These are phyloP conservation scores for Penicillium subrubescens DNA, from an alignment of 495 filamentous ascomycete species.

Conservation along the genomic window DNA sequence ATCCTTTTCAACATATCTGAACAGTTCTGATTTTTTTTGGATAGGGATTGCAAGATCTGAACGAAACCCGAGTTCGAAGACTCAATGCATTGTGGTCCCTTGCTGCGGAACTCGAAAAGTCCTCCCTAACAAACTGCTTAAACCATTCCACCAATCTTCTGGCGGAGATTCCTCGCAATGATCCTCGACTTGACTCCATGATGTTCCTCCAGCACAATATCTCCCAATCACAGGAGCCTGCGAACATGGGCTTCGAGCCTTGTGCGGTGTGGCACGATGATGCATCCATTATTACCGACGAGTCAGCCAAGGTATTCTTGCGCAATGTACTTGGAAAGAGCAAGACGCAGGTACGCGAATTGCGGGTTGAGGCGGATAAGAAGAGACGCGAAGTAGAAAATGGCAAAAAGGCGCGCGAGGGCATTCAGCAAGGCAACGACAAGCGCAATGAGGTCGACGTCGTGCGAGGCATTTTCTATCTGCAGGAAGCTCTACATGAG, in stretches of 20 bases:
- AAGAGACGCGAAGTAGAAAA: constrained; percentile 81
- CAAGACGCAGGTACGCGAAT: constrained; percentile 74
- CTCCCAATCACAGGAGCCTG: constrained; percentile 75
- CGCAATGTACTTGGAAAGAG: constrained; percentile 90
- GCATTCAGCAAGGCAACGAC: constrained; percentile 77
- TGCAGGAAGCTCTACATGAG: constrained; percentile 84
- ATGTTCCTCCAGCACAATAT: constrained; percentile 97
- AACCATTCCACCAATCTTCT: constrained; percentile 69
- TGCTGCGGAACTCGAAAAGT: constrained; percentile 75
- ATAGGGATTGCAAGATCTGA: constrained; percentile 82
- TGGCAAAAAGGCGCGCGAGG: constrained; percentile 69
- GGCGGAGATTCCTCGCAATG: constrained; percentile 84
- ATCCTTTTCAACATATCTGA: neutral
- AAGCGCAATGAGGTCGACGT: constrained; percentile 81
- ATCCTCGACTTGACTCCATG: constrained; percentile 85
- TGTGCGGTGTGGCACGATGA: constrained; percentile 98
- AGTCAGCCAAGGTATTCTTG: constrained; percentile 82
- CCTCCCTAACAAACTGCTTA: constrained; percentile 68
- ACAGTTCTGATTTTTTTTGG: neutral
- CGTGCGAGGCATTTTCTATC: constrained; percentile 70
- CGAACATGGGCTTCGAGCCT: constrained; percentile 84
- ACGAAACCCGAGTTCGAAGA: constrained; percentile 80
- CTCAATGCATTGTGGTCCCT: constrained; percentile 84
- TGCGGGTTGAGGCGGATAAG: constrained; percentile 79
- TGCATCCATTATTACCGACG: constrained; percentile 77